A percentile compares a stretch with the other conserved stretches of the same genome.
These are phyloP conservation scores for Xanthoparmelia taractica DNA, from an alignment of 495 filamentous ascomycete species.

Conservation along the genomic window DNA sequence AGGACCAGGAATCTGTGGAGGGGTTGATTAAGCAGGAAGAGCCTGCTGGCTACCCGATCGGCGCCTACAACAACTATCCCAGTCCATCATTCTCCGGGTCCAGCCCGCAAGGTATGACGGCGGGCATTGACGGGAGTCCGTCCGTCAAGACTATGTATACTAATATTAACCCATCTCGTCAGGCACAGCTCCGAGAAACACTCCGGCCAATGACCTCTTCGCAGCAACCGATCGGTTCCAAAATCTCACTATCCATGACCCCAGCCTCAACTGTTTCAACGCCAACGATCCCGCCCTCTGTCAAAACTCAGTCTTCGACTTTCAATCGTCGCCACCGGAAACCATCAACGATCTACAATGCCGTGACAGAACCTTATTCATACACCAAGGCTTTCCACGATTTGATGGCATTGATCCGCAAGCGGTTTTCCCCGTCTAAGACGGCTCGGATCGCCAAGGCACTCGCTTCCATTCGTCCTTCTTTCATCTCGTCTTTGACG, in stretches of 20 bases:
- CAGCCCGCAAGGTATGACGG: conserved; percentile 41
- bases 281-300: conserved; percentile 34
- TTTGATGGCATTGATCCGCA: conserved; percentile 71
- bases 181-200: conserved; percentile 29
- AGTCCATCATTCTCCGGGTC: conserved; percentile 47
- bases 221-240: not conserved
- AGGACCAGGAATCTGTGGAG: conserved; percentile 22
- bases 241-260: conserved; percentile 37
- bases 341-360: conserved; percentile 77
- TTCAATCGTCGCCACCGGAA: conserved; percentile 56
- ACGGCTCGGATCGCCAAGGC: conserved; percentile 75
- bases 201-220: conserved; percentile 21
- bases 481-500: conserved; percentile 81
- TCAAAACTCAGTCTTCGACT: conserved; percentile 37
- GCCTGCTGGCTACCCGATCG: conserved; percentile 66
- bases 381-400: conserved; percentile 87
- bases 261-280: conserved; percentile 39
- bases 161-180: conserved; percentile 31
- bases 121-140: conserved; percentile 35
- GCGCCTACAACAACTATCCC: conserved; percentile 53
- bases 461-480: conserved; percentile 80
- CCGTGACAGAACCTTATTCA: conserved; percentile 79
- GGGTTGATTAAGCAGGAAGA: conserved; percentile 42
- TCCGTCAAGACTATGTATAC: conserved; percentile 19
- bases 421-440: conserved; percentile 61